Base-by-base conservation (phyloP, 202 grass and related monocot genomes). In the Eragrostis tef region DNA sequence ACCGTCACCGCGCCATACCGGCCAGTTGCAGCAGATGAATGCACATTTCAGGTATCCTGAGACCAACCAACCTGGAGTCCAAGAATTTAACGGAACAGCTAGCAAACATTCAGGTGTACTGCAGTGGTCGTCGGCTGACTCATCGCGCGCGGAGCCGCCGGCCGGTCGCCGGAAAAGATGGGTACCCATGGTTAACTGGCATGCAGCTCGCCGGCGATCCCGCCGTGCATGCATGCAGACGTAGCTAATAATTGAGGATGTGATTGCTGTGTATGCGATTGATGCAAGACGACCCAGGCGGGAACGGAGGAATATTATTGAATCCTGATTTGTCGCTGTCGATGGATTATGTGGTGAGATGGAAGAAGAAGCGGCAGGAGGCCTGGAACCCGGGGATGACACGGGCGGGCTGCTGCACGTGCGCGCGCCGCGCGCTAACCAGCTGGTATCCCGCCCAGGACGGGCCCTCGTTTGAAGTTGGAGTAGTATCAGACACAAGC, bases 91-190 rank as follows among this genome's bases (percentile, higher is more conserved):
- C 1, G 26, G 29, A 63, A 63, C 26, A 31, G 60, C 25, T 19
- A 67, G 36, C 64, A 45, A 67, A 73, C 75, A 73, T 19, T 59
- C 76, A 74, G 70, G 41, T 67, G 59, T 11, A 10, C 26, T 16
- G 39, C 31, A 11, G 21, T 0, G 17, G 16, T 39, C 34, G 11
- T 17, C 43, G 73, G 62, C 22, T 29, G 0, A 44, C n/a, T 58
- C 62, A 53, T 20, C 9, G 60, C 20, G n/a, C n/a, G 77, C n/a
- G 42, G 51, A 19, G 74, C 67, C 62, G 72, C 73, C 86, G 86
- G 80, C 74, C 74, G 58, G 74, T 77, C 74, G 49, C 79, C 80
- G 80, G 50, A 78, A 88, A 87, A 83, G 74, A 73, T 73, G 80
- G 79, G 56, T 50, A 34, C 36, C 46, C 39, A 22, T 22, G 53